Conservation (phyloP, 2,329 filamentous ascomycete genomes). For the Curvularia hawaiiensis region DNA sequence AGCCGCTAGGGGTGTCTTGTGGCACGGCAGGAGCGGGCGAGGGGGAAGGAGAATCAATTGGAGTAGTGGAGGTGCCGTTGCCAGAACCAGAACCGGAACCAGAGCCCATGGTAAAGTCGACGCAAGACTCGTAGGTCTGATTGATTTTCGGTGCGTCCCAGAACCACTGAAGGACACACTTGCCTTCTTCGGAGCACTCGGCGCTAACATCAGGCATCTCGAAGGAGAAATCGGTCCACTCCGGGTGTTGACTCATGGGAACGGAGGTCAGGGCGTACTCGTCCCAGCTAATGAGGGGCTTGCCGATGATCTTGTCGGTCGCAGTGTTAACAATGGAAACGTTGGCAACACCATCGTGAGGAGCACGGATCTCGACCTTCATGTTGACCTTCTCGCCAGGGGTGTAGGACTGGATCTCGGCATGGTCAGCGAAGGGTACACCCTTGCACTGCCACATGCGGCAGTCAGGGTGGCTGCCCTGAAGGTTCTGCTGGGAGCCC, state of each 20-base stretch:
- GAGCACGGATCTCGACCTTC: slow-evolving; percentile 55
- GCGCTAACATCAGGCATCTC: slow-evolving; percentile 59
- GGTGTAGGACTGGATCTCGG: slow-evolving; percentile 57
- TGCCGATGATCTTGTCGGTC: slow-evolving; percentile 59
- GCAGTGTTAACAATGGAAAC: slow-evolving; percentile 63
- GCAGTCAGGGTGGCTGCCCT: slow-evolving; percentile 55
- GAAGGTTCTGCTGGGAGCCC: slow-evolving; percentile 56
- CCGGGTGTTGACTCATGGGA: slow-evolving; percentile 46
- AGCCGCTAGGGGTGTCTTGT: neutral
- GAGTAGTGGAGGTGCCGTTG: slow-evolving; percentile 15
- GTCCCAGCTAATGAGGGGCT: slow-evolving; percentile 60
- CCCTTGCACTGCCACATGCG: slow-evolving; percentile 64
- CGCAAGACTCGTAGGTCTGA: slow-evolving; percentile 68
- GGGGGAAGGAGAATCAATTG: slow-evolving; percentile 9
- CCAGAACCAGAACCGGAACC: slow-evolving; percentile 27
- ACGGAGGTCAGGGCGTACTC: slow-evolving; percentile 58
- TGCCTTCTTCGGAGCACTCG: slow-evolving; percentile 56
- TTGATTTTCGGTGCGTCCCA: slow-evolving; percentile 62
- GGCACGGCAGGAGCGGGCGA: neutral
- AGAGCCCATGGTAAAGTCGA: slow-evolving; percentile 60
- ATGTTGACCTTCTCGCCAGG: slow-evolving; percentile 56
- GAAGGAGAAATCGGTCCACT: slow-evolving; percentile 58
- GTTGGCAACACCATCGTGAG: slow-evolving; percentile 62
- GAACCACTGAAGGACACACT: slow-evolving; percentile 66
- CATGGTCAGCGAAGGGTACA: slow-evolving; percentile 60